Base-by-base conservation (phyloP, 176 grass and related monocot genomes). In the Stipa capillata region DNA sequence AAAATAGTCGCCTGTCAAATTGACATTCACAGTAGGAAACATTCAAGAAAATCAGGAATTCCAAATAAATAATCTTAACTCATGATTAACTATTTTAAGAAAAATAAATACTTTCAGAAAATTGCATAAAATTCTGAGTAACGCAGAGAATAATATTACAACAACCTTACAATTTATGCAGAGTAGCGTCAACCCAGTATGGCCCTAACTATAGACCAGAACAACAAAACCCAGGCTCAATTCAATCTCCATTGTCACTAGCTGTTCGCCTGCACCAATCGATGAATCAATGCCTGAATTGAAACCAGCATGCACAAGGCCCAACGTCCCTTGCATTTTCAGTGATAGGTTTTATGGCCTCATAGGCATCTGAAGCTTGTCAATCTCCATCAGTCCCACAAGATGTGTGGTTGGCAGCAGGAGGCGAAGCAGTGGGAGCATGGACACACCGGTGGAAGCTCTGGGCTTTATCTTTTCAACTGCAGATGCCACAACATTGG, bases 341-440 rank as follows among this genome's bases (percentile, higher is more conserved):
- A 44, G 17, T 0, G 9, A 52, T 25, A 6, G 14, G 49, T 33
- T 45, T 88, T 77, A 71, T 27, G 56, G 9, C 24, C 53, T 76
- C 18, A 71, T 83, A 60, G 36, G 35, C n/a, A 66, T 33, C n/a
- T 87, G 64, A 71, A 88, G 35, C 51, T 90, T 94, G 42, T 94
- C 89, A n/a, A 94, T 91, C 77, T 92, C 90, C 77, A 81, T 65
- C 52, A 98, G 52, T 51, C 92, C 95, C 59, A 85, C 77, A 40
- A 82, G 69, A 66, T 94, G 79, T 4, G 90, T 90, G 18, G 60
- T 83, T 66, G 92, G 95, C 18, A 98, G 68, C 42, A 94, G 83
- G 44, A 94, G 74, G 16, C 44, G 73, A 56, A 98, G 90, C 43
- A 98, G 51, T 31, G 95, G 95, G 83, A 94, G 77, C 78, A 94